Conservation (phyloP, 768 basidiomycete species). For the Leucocoprinus sp. region DNA sequence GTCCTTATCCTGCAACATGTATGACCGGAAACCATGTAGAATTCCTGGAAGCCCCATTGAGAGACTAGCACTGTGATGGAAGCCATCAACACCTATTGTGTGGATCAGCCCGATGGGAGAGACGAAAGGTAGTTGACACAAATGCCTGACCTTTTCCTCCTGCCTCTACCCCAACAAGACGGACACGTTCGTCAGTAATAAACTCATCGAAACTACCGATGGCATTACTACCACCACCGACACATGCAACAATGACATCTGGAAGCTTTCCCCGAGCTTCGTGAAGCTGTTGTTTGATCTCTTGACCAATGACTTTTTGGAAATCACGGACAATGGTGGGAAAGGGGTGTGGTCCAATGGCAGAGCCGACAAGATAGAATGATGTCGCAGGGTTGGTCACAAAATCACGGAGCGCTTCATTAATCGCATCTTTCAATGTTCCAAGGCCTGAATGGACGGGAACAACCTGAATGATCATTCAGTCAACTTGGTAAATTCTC, state of each 20-base stretch:
- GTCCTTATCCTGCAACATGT: conserved; percentile 78
- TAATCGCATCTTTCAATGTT: conserved; percentile 97
- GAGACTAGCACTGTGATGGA: conserved; percentile 87
- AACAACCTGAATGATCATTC: conserved; percentile 52
- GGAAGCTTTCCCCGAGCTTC: conserved; percentile 77
- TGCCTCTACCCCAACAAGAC: conserved; percentile 91
- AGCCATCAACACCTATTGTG: conserved; percentile 64
- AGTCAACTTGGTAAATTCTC: background rate
- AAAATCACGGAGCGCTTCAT: conserved; percentile 98
- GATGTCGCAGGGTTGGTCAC: conserved; percentile 91
- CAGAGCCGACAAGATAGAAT: conserved; percentile 95
- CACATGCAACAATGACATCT: conserved; percentile 92
- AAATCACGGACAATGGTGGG: conserved; percentile 98
- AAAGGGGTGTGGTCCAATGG: conserved; percentile 97
- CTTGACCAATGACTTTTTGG: conserved; percentile 89
- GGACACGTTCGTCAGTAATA: conserved; percentile 78
- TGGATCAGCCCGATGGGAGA: conserved; percentile 1
- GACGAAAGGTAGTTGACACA: background rate
- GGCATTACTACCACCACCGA: conserved; percentile 95
- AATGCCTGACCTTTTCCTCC: conserved; percentile 78
- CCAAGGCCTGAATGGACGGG: conserved; percentile 90
- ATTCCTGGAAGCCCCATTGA: conserved; percentile 89
- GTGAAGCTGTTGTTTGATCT: conserved; percentile 87
- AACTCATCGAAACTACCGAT: conserved; percentile 98
- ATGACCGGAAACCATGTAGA: conserved; percentile 92